Base-by-base conservation (phyloP, 2,329 filamentous ascomycete genomes). In the Volutella citrinella region DNA sequence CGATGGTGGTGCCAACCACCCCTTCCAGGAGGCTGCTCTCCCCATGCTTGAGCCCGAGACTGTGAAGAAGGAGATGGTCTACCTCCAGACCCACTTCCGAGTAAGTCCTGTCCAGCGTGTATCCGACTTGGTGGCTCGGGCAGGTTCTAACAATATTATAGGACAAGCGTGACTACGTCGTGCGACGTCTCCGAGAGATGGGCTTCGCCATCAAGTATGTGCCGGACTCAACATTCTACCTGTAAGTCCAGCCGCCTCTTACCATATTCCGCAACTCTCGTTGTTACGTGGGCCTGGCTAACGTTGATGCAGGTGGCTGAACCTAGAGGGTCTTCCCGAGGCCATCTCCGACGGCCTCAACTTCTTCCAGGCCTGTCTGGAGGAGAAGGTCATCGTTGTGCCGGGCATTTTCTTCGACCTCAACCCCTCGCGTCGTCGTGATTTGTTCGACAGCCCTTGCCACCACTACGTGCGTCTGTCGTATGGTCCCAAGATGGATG, bases 341-440 rank as follows among this genome's bases (percentile, higher is more conserved):
- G 77, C 81, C 42, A 95, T 97, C 60, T 83, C 85, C 40, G 91
- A 97, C 59, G 91, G 91, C 8, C 70, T 97, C 55, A 95, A 95
- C 69, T 97, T 97, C 76, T 96, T 97, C 79, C 81, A 93, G 60
- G 89, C 89, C 19, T 93, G 93, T 57, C 70, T 97, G 27, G 80
- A 86, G 55, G 89, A 96, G 71, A 94, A 94, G 74, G 87, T 94
- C 48, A 96, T 96, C 56, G 89, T 96, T 13, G 91, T 97, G 5
- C 91, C 91, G 0, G 91, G 91, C 40, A 97, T 97, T 63, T 97
- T 97, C 76, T 97, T 97, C 61, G 91, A 97, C 56, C 66, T 97
- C 46, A 97, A 97, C 68, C 91, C 91, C 5, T 84, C 85, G 21
- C 84, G 88, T 61, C 77, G 91, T 46, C 76, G 91, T 59, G 91